Conservation (phyloP, 164 flowering plant genomes). For the Nelumbo lutea region DNA sequence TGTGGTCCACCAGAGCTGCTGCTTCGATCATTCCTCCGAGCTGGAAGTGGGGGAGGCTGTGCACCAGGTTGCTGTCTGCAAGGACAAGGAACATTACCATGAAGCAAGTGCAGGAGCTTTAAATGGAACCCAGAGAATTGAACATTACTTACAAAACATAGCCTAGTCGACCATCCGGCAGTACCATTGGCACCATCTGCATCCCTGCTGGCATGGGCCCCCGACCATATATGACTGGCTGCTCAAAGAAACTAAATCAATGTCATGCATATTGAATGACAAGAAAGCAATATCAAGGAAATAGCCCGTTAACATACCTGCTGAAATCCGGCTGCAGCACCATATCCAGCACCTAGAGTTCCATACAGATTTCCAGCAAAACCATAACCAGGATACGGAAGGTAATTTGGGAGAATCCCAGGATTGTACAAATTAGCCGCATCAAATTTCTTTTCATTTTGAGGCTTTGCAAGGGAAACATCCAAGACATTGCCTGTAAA, state of each 20-base stretch:
- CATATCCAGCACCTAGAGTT: constrained; percentile 52
- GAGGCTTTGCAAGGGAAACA: constrained; percentile 91
- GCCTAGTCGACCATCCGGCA: constrained; percentile 97
- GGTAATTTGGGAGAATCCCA: constrained; percentile 39
- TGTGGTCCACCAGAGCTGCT: constrained; percentile 46
- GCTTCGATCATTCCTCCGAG: constrained; percentile 56
- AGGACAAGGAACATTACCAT: neutral
- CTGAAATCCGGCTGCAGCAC: constrained; percentile 50
- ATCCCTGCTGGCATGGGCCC: constrained; percentile 95
- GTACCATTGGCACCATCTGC: constrained; percentile 99
- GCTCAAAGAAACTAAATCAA: constrained; percentile 20
- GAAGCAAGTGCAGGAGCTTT: neutral
- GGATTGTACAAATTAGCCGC: constrained; percentile 35
- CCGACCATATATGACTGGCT: constrained; percentile 95
- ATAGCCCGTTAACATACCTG: constrained; percentile 43
- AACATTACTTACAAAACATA: constrained; percentile 86
- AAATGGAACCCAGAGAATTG: neutral
- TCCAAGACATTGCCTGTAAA: constrained; percentile 79
- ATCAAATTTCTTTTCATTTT: constrained; percentile 69
- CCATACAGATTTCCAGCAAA: constrained; percentile 68
- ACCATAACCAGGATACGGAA: constrained; percentile 53
- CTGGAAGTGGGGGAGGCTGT: constrained; percentile 51
- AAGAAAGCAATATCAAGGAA: neutral
- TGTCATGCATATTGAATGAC: neutral
- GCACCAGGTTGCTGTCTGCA: constrained; percentile 93